A percentile compares a stretch with the other conserved stretches of the same genome.
Evolutionary conservation across 1,284 basidiomycete species (phyloP).

Genomic region (Papiliotrema terrestris): DNA sequence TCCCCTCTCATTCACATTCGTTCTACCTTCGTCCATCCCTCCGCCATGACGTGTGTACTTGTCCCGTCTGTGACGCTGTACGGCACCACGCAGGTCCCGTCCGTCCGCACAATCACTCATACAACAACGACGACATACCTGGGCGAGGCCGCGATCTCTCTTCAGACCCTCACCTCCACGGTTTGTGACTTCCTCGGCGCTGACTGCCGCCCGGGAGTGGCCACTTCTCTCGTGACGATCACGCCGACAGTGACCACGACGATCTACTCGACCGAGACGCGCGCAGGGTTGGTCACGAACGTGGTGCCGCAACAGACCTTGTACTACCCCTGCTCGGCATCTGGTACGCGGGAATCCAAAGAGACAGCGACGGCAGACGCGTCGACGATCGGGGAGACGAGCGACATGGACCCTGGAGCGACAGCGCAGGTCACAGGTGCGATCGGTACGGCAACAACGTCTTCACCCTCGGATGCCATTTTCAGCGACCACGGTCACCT

Average conservation of each 20-base stretch:
- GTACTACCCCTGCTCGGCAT: conserved; percentile 5
- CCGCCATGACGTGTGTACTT: background rate
- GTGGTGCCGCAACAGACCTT: conserved; percentile 9
- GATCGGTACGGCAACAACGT: background rate
- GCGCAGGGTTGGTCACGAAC: background rate
- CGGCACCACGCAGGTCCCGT: conserved; percentile 7
- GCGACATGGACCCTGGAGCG: background rate
- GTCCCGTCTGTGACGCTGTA: conserved; percentile 9
- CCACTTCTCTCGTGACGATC: conserved; percentile 2
- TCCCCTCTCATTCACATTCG: no score
- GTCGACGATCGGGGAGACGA: background rate
- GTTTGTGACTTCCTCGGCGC: background rate
- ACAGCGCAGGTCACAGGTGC: background rate
- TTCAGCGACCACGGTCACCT: background rate
- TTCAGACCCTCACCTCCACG: background rate
- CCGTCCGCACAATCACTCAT: background rate
- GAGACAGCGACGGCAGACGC: background rate
- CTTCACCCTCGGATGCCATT: background rate
- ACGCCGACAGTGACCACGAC: conserved; percentile 2
- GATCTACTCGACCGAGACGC: background rate
- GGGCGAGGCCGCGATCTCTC: conserved; percentile 1
- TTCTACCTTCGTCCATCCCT: no score
- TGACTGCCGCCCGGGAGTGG: background rate
- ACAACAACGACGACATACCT: background rate
- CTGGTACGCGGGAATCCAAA: background rate